Percentiles rank a stretch among this genome's conserved stretches.
phyloP scores from a whole-genome alignment of 2,329 filamentous ascomycete species.

The Calonectria pteridis region DNA sequence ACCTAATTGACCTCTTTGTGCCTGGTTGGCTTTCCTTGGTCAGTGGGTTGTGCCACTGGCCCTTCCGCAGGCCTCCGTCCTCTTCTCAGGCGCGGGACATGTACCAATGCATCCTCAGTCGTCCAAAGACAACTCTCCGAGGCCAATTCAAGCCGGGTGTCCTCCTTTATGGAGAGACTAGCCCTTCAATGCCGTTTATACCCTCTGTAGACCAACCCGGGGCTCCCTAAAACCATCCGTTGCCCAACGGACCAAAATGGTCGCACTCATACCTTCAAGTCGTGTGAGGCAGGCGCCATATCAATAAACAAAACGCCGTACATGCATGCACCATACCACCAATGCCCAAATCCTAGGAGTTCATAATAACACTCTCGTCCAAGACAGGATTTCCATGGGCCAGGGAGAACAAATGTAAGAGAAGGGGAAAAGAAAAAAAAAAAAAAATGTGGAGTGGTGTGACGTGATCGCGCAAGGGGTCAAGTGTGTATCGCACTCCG shows the following conservation, averaged over 20 bases:
- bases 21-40: slow-evolving; percentile 18
- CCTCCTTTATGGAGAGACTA: slow-evolving; percentile 29
- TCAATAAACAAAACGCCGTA: slow-evolving; percentile 46
- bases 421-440: slow-evolving; percentile 32
- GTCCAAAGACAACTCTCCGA: background rate
- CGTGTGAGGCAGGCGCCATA: slow-evolving; percentile 35
- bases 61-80: background rate
- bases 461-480: slow-evolving; percentile 49
- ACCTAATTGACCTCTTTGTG: slow-evolving; percentile 14
- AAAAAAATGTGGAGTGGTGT: slow-evolving; percentile 54
- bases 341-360: slow-evolving; percentile 36
- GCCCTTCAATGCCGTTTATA: slow-evolving; percentile 8
- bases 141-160: slow-evolving; percentile 4
- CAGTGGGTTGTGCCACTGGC: slow-evolving; percentile 36
- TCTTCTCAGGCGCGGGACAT: background rate
- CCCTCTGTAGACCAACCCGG: background rate
- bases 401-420: slow-evolving; percentile 16
- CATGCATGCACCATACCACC: slow-evolving; percentile 43
- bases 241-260: slow-evolving; percentile 12
- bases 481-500: slow-evolving; percentile 54
- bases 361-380: slow-evolving; percentile 29
- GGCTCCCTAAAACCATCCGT: background rate
- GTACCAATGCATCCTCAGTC: slow-evolving; percentile 2
- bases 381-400: slow-evolving; percentile 33
- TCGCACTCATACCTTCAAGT: slow-evolving; percentile 7